Evolutionary conservation across 495 filamentous ascomycete species (phyloP), one percentile per base, ranked within the genome.

Genomic region (Massariosphaeria phaeospora): DNA sequence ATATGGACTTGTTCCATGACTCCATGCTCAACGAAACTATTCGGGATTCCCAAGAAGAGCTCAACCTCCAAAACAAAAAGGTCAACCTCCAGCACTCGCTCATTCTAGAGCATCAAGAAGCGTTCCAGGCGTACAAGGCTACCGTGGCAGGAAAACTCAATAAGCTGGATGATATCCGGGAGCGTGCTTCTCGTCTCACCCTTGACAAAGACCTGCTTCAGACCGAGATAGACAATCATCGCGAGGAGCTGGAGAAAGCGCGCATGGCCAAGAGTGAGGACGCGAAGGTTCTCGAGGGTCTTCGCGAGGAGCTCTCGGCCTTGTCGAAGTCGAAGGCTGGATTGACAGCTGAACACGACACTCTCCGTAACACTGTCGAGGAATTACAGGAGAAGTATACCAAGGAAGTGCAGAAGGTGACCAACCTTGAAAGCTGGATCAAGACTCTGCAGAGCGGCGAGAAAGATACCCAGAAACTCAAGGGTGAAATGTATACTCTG

Each of bases 41-140:
- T 3, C 30, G 29, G 3, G 31, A 52, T 1, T 25, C 52, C 5
- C 46, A 52, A 20, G 38, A 42, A 6, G 52, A 62, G 48, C 29
- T 57, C 0, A 47, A 57, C 24, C 8, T 42, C 9, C 47, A 52
- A 34, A 39, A 57, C 38, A 51, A 57, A 24, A 57, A 52, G 40
- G 42, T 62, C 15, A 47, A 39, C 13, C 13, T 62, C 8, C 59
- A 57, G 47, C 33, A 52, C 23, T 24, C 29, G 11, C 46, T 57
- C 13, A 62, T 62, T 24, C 21, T 52, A 6, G 52, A 42, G 23
- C 52, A 62, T 20, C 59, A 57, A 34, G 42, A 57, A 34, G n/a
- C 52, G 7, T 62, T 62, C 48, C 24, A 45, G 12, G 27, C 47
- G 6, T 62, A 57, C 52, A 49, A 57, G 34, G 46, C 23, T 6